phyloP scores from a whole-genome alignment of 768 basidiomycete species.

The Rhizopogon rudus region DNA sequence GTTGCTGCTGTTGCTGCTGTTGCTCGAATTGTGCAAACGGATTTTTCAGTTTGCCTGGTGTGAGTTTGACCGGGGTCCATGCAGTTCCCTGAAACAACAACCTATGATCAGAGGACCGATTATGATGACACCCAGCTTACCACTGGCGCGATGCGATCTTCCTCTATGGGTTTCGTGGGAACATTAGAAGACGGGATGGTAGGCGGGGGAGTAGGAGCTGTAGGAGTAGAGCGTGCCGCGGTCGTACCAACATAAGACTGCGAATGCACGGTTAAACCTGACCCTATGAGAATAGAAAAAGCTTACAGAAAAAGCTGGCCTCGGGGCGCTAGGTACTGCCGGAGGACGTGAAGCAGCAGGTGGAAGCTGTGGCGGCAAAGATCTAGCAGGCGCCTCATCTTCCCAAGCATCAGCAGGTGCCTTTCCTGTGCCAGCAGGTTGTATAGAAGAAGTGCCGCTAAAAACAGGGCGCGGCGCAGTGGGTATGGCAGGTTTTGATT shows the following conservation, averaged over 20 bases:
- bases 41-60: constrained; percentile 86
- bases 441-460: constrained; percentile 37
- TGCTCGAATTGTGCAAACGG: constrained; percentile 66
- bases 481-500: constrained; percentile 29
- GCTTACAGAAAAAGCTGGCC: constrained; percentile 37
- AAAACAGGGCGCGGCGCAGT: constrained; percentile 46
- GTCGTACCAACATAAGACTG: constrained; percentile 11
- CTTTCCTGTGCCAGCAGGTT: constrained; percentile 31
- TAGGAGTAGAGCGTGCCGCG: constrained; percentile 17
- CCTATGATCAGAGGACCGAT: not conserved
- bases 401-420: constrained; percentile 59
- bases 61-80: constrained; percentile 83
- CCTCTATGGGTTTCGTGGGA: constrained; percentile 65
- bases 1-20: constrained; percentile 36
- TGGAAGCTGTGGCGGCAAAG: constrained; percentile 37
- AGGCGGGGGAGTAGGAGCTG: constrained; percentile 26
- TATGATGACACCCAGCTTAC: constrained; percentile 21
- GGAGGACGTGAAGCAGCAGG: constrained; percentile 47
- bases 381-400: constrained; percentile 37
- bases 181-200: constrained; percentile 40
- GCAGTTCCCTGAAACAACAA: constrained; percentile 53
- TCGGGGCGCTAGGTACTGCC: constrained; percentile 34
- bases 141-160: constrained; percentile 81
- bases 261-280: constrained; percentile 3
- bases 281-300: constrained; percentile 8